phyloP scores from a whole-genome alignment of 805 yeast species.

The Candida peoriensis region DNA sequence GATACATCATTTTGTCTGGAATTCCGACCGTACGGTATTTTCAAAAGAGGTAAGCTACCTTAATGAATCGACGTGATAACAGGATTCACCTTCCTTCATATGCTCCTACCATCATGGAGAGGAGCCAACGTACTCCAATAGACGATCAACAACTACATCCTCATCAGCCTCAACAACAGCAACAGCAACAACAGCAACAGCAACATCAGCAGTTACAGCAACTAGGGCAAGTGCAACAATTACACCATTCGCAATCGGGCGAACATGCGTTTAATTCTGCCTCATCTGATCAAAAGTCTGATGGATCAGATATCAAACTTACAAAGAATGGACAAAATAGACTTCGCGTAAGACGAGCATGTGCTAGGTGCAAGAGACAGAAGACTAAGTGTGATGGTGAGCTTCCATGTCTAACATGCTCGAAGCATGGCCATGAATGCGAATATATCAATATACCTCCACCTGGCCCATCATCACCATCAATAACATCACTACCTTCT shows the following conservation, averaged over 20 bases:
- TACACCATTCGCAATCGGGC: conserved; percentile 2
- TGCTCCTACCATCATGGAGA: conserved; percentile 19
- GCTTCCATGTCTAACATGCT: conserved; percentile 45
- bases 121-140: conserved; percentile 8
- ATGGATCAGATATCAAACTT: background rate
- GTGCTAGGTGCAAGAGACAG: conserved; percentile 49
- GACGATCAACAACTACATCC: background rate
- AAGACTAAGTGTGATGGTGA: conserved; percentile 56
- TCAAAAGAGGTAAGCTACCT: too few relatives aligned
- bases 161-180: conserved; percentile 19
- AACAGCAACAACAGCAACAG: conserved; percentile 12
- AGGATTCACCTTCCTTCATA: conserved; percentile 16
- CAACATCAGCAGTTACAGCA: conserved; percentile 3
- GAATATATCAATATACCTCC: conserved; percentile 2
- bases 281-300: too few relatives aligned
- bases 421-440: conserved; percentile 10
- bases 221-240: conserved; percentile 2
- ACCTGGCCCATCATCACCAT: background rate
- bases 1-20: too few relatives aligned
- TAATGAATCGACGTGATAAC: conserved; percentile 21
- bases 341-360: conserved; percentile 44
- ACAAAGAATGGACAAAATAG: conserved; percentile 6
- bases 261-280: too few relatives aligned
- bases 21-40: too few relatives aligned
- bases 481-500: background rate